phyloP scores from a whole-genome alignment of 306 rosid genomes.

The Rosa rugosa region DNA sequence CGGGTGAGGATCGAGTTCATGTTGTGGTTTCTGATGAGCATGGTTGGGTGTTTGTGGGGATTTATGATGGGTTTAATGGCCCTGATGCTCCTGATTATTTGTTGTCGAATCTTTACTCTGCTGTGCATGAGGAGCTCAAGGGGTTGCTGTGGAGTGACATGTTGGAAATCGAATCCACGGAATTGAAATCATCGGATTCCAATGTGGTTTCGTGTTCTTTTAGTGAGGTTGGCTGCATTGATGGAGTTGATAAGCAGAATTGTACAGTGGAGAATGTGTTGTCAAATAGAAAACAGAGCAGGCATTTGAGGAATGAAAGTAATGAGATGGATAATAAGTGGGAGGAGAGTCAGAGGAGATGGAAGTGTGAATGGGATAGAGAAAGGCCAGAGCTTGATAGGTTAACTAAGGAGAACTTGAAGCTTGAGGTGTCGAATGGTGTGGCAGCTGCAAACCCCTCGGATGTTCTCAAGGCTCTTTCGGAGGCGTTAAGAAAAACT shows the following conservation, averaged over 20 bases:
- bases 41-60: slow-evolving; percentile 84
- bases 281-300: slow-evolving; percentile 11
- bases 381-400: slow-evolving; percentile 35
- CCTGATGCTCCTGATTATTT: slow-evolving; percentile 90
- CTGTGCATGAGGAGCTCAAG: slow-evolving; percentile 54
- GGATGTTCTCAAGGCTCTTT: slow-evolving; percentile 58
- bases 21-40: slow-evolving; percentile 70
- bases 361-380: slow-evolving; percentile 43
- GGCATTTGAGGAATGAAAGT: neutral
- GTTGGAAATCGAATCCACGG: neutral
- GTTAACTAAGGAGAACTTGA: slow-evolving; percentile 9
- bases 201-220: neutral
- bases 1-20: slow-evolving; percentile 84
- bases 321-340: slow-evolving; percentile 12
- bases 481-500: slow-evolving; percentile 54
- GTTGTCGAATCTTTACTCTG: slow-evolving; percentile 53
- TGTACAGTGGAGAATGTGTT: slow-evolving; percentile 2
- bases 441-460: slow-evolving; percentile 29
- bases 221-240: slow-evolving; percentile 8
- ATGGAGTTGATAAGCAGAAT: slow-evolving; percentile 12
- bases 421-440: slow-evolving; percentile 10
- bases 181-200: slow-evolving; percentile 13
- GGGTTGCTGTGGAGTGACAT: slow-evolving; percentile 44
- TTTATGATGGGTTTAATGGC: slow-evolving; percentile 90
- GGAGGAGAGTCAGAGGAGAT: slow-evolving; percentile 22